These are phyloP conservation scores for Metarhizium humberi DNA, from an alignment of 2,329 filamentous ascomycete genomes.

Conservation along the genomic window DNA sequence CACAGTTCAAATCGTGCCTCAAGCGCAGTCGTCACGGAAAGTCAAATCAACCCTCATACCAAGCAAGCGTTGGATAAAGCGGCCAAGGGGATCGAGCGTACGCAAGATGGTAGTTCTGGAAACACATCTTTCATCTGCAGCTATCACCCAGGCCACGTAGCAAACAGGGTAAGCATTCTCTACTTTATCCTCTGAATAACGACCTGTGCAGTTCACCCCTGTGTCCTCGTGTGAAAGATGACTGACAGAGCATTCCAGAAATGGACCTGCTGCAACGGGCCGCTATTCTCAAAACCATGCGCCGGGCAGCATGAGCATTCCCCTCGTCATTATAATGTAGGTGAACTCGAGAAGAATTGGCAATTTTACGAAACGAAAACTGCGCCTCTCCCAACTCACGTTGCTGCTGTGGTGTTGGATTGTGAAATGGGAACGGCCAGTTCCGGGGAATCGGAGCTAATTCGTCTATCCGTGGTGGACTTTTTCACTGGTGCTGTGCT, in stretches of 20 bases:
- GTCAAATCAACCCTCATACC: neutral
- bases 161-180: slow-evolving; percentile 14
- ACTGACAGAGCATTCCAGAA: slow-evolving; percentile 7
- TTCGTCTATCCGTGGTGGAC: slow-evolving; percentile 41
- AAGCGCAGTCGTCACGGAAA: neutral
- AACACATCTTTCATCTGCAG: slow-evolving; percentile 12
- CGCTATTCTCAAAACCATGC: slow-evolving; percentile 15
- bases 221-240: neutral
- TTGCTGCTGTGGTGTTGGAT: slow-evolving; percentile 35
- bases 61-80: neutral
- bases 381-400: neutral
- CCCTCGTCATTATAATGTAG: slow-evolving; percentile 11
- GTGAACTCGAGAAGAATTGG: slow-evolving; percentile 20
- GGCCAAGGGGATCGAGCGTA: neutral
- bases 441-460: slow-evolving; percentile 37
- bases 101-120: neutral
- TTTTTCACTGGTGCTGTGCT: slow-evolving; percentile 39
- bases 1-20: neutral
- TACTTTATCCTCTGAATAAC: neutral
- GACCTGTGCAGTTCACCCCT: neutral
- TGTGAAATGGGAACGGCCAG: slow-evolving; percentile 44
- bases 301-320: slow-evolving; percentile 15
- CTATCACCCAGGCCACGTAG: slow-evolving; percentile 19
- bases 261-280: slow-evolving; percentile 22
- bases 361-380: slow-evolving; percentile 11